Evolutionary conservation across 2,329 filamentous ascomycete species (phyloP).

Genomic region (Botrytis fragariae): DNA sequence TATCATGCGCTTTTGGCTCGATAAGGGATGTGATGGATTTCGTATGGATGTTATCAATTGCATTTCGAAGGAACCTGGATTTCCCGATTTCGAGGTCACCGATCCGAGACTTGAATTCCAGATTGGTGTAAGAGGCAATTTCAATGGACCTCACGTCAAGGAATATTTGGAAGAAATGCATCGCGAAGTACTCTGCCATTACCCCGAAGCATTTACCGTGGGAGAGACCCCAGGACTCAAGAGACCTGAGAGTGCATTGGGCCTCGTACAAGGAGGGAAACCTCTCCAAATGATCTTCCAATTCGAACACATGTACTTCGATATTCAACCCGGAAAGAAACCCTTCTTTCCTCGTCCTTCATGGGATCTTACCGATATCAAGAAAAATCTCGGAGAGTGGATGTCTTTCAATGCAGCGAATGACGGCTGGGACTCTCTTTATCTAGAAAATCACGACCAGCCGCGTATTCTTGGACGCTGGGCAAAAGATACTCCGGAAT

Average conservation of each 20-base stretch:
- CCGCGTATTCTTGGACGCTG: conserved; percentile 50
- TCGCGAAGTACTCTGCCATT: conserved; percentile 27
- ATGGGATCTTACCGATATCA: conserved; percentile 42
- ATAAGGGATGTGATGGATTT: conserved; percentile 54
- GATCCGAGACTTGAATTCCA: conserved; percentile 22
- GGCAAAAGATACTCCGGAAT: conserved; percentile 42
- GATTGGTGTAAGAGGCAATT: conserved; percentile 47
- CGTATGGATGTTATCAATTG: conserved; percentile 67
- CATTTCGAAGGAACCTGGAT: conserved; percentile 59
- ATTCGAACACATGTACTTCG: conserved; percentile 51
- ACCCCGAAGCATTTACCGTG: conserved; percentile 52
- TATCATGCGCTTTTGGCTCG: conserved; percentile 71
- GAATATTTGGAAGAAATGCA: conserved; percentile 50
- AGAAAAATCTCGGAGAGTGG: conserved; percentile 49
- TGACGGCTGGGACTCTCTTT: conserved; percentile 56
- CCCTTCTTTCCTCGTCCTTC: conserved; percentile 36
- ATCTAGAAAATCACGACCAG: conserved; percentile 59
- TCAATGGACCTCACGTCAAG: conserved; percentile 58
- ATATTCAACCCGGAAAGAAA: neutral
- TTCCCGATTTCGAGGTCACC: conserved; percentile 52
- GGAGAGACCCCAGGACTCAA: conserved; percentile 49
- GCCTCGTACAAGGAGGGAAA: conserved; percentile 52
- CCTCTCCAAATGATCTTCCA: conserved; percentile 73
- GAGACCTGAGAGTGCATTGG: conserved; percentile 49
- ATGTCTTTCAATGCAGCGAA: conserved; percentile 51